These are phyloP conservation scores for Solanum acaule DNA, from an alignment of 257 asterid genomes.

Conservation along the genomic window DNA sequence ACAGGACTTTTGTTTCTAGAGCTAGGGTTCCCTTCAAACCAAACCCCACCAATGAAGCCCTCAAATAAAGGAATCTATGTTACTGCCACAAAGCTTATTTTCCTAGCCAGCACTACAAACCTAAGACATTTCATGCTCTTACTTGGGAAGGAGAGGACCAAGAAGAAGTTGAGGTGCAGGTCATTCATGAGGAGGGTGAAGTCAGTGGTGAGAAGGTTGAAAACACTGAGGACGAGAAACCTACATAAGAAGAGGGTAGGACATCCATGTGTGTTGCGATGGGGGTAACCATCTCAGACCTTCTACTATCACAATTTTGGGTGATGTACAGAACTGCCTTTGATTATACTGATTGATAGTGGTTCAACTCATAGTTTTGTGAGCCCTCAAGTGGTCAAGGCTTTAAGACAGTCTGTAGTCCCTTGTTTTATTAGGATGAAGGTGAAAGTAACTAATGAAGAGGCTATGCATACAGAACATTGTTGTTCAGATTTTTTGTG, in stretches of 20 bases:
- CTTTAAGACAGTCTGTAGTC: too few species aligned
- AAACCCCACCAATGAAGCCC: background rate
- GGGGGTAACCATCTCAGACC: too few species aligned
- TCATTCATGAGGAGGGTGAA: background rate
- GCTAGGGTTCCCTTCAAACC: background rate
- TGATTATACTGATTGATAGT: background rate
- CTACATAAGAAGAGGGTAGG: background rate
- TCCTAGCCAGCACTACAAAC: background rate
- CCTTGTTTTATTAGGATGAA: background rate
- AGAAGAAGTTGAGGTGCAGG: background rate
- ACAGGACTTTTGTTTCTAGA: background rate
- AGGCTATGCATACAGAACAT: background rate
- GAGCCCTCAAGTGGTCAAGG: background rate
- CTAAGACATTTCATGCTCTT: background rate
- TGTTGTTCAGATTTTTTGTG: background rate
- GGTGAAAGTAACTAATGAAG: background rate
- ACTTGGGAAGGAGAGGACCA: background rate
- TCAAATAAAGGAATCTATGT: background rate
- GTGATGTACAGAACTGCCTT: background rate
- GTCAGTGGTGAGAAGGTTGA: background rate
- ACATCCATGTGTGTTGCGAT: background rate
- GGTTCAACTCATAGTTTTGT: background rate
- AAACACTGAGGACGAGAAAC: background rate
- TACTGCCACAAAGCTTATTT: background rate
- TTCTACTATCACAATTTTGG: background rate